Evolutionary conservation across 352 stramenopile species (phyloP).

Genomic region (Globisporangium yorkense): DNA sequence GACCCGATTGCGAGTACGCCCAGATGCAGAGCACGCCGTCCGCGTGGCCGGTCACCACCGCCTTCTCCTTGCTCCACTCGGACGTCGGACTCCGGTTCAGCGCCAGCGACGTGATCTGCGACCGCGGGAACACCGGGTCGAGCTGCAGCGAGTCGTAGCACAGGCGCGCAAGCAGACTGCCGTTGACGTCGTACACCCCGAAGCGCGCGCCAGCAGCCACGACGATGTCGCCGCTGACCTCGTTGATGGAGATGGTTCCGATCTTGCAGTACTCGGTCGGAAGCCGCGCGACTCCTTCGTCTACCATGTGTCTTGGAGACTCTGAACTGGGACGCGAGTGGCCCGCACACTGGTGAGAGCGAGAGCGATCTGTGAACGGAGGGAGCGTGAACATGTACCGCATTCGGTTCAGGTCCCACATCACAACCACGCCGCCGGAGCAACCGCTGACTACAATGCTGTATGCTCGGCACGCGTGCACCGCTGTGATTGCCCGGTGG

Average conservation of each 20-base stretch:
- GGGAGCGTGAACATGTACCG: conserved; percentile 42
- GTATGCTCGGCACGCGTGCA: conserved; percentile 55
- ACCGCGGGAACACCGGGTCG: conserved; percentile 25
- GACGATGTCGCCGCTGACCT: conserved; percentile 56
- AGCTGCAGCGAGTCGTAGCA: conserved; percentile 40
- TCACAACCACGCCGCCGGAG: conserved; percentile 36
- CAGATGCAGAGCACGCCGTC: conserved; percentile 62
- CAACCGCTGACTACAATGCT: conserved; percentile 65
- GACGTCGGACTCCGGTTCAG: conserved; percentile 44
- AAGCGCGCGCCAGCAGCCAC: conserved; percentile 43
- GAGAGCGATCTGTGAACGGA: conserved; percentile 6
- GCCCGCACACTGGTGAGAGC: not conserved
- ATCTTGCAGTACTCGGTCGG: conserved; percentile 15
- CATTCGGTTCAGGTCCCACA: conserved; percentile 73
- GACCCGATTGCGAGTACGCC: conserved; percentile 45
- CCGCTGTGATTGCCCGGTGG: conserved; percentile 28
- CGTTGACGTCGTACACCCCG: conserved; percentile 67
- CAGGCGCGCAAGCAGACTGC: conserved; percentile 40
- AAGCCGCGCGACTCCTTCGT: not conserved
- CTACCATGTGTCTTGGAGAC: too few species aligned
- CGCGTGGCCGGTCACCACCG: conserved; percentile 53
- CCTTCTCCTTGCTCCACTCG: conserved; percentile 59
- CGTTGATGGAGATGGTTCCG: conserved; percentile 52
- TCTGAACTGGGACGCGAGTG: not conserved
- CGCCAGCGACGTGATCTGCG: conserved; percentile 35